Evolutionary conservation across 2,329 filamentous ascomycete genomes (phyloP).

Genomic region (Purpureocillium lavendulum): DNA sequence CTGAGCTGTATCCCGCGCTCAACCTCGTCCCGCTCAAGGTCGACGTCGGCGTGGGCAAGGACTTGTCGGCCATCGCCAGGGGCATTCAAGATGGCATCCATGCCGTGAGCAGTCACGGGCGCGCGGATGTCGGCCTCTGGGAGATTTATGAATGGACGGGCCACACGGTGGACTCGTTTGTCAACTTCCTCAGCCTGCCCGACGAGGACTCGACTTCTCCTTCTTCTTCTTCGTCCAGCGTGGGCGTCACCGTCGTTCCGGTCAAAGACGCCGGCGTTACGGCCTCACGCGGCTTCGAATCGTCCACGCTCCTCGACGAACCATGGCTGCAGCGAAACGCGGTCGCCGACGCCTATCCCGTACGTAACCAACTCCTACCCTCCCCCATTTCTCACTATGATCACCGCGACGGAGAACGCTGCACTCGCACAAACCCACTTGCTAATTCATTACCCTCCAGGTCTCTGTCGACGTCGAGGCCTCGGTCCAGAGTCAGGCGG

Average conservation of each 20-base stretch:
- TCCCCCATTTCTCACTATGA: too few species aligned
- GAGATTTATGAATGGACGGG: conserved; percentile 73
- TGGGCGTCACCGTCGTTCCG: not conserved
- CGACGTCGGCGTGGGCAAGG: conserved; percentile 14
- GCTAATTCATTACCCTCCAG: conserved; percentile 16
- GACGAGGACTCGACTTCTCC: not conserved
- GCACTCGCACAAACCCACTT: too few species aligned
- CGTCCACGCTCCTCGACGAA: conserved; percentile 2
- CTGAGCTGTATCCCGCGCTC: conserved; percentile 57
- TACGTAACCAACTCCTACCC: conserved; percentile 10
- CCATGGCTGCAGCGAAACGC: conserved; percentile 12
- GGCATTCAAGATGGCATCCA: conserved; percentile 61
- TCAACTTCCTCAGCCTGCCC: conserved; percentile 68
- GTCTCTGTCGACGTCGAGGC: conserved; percentile 32
- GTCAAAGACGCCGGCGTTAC: not conserved
- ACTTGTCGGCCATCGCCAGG: conserved; percentile 42
- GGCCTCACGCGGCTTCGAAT: not conserved
- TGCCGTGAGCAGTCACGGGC: conserved; percentile 40
- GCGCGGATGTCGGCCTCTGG: conserved; percentile 55
- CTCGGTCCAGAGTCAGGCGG: conserved; percentile 16
- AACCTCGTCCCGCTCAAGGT: conserved; percentile 70
- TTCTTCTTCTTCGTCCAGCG: not conserved
- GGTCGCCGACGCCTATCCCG: conserved; percentile 16
- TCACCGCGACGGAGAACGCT: too few species aligned
- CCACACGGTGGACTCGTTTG: conserved; percentile 59